Evolutionary conservation across 164 flowering plant species (phyloP).

Genomic region (Chloranthus sessilifolius): DNA sequence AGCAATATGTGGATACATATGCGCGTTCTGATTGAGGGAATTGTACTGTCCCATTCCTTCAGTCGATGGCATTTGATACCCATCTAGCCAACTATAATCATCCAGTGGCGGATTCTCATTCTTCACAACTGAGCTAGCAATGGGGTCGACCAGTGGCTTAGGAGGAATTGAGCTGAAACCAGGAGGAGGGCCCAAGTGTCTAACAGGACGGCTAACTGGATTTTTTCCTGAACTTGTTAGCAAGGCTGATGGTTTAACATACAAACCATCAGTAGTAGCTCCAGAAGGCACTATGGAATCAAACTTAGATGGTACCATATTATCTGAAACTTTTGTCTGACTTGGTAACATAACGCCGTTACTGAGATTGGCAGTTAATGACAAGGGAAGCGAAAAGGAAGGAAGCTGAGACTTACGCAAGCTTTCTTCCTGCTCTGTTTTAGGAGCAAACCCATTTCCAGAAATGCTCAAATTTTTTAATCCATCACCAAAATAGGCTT

Average conservation of each 20-base stretch:
- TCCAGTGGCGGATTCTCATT: conserved; percentile 44
- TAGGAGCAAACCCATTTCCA: conserved; percentile 43
- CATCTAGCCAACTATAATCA: conserved; percentile 93
- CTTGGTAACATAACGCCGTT: conserved; percentile 17
- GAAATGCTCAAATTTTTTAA: conserved; percentile 37
- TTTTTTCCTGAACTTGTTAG: conserved; percentile 34
- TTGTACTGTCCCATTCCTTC: conserved; percentile 24
- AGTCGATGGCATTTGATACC: conserved; percentile 49
- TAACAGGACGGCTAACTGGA: conserved; percentile 76
- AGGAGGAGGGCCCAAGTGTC: conserved; percentile 95
- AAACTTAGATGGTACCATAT: conserved; percentile 35
- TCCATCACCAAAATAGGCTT: conserved; percentile 34
- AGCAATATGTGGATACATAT: conserved; percentile 17
- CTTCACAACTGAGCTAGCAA: conserved; percentile 22
- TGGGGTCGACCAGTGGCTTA: conserved; percentile 34
- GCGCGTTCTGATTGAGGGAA: conserved; percentile 22
- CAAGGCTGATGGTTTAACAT: conserved; percentile 24
- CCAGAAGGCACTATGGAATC: conserved; percentile 39
- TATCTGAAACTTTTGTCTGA: conserved; percentile 29
- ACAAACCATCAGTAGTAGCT: conserved; percentile 16
- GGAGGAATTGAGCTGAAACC: conserved; percentile 60
- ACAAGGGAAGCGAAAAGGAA: conserved; percentile 31
- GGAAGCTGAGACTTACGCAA: conserved; percentile 23
- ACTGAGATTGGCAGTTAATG: conserved; percentile 24
- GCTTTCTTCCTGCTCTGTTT: conserved; percentile 29